Percentiles rank a stretch among this genome's conserved stretches.
Conservation (phyloP, 2,329 filamentous ascomycete species). For the Microsporum canis region DNA sequence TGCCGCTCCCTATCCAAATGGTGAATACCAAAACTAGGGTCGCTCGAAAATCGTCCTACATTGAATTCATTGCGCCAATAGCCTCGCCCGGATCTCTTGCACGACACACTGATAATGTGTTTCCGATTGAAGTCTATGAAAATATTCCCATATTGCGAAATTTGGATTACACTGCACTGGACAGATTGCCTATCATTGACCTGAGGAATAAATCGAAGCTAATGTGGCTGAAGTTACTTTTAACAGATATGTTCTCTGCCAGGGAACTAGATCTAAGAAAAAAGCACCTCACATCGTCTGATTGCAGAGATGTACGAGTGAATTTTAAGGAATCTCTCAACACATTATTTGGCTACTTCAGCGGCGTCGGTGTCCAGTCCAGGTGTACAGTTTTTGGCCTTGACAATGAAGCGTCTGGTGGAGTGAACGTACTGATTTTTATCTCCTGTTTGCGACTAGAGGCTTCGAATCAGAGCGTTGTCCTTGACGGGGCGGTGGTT, state of each 20-base stretch:
- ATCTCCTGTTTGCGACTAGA: slow-evolving; percentile 22
- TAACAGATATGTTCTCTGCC: slow-evolving; percentile 16
- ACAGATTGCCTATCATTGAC: slow-evolving; percentile 18
- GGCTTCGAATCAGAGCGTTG: slow-evolving; percentile 19
- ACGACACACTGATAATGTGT: slow-evolving; percentile 7
- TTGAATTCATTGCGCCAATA: slow-evolving; percentile 22
- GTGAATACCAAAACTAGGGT: slow-evolving; percentile 18
- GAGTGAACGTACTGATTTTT: slow-evolving; percentile 18
- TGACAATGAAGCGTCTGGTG: slow-evolving; percentile 10
- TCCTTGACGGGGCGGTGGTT: slow-evolving; percentile 25
- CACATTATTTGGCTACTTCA: slow-evolving; percentile 18
- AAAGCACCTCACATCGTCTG: slow-evolving; percentile 2
- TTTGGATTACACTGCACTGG: slow-evolving; percentile 18
- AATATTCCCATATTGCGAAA: slow-evolving; percentile 15
- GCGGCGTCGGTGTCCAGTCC: slow-evolving; percentile 12
- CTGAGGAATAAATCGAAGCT: slow-evolving; percentile 9
- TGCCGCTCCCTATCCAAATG: slow-evolving; percentile 18
- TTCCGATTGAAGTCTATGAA: slow-evolving; percentile 13
- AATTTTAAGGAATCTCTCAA: slow-evolving; percentile 23
- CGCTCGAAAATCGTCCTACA: slow-evolving; percentile 23
- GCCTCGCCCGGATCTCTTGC: background rate
- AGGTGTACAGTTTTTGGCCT: slow-evolving; percentile 14
- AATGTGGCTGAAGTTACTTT: slow-evolving; percentile 16
- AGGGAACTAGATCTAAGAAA: slow-evolving; percentile 15
- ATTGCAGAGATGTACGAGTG: slow-evolving; percentile 11